Percentiles rank a stretch among this genome's conserved stretches.
Conservation (phyloP, 2,329 filamentous ascomycete genomes). For the Karstenula rhodostoma region DNA sequence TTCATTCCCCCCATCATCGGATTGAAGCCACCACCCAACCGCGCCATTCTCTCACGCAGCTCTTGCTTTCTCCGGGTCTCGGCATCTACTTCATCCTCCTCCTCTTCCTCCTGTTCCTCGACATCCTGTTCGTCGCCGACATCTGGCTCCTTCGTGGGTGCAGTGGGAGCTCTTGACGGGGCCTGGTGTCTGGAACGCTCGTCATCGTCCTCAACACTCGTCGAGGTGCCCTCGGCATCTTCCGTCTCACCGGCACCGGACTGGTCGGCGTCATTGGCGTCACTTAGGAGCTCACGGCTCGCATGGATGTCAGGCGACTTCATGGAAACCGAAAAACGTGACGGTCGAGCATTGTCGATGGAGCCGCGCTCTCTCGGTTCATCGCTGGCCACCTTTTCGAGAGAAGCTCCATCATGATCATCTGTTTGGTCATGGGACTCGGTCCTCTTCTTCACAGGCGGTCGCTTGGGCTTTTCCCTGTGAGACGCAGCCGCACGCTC, state of each 20-base stretch:
- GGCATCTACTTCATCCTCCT: slow-evolving; percentile 85
- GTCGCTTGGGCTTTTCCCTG: slow-evolving; percentile 86
- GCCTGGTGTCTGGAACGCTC: slow-evolving; percentile 55
- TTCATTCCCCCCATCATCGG: slow-evolving; percentile 88
- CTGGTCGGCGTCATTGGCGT: slow-evolving; percentile 71
- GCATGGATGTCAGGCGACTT: slow-evolving; percentile 52
- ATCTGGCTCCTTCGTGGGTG: slow-evolving; percentile 53
- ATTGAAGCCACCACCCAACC: slow-evolving; percentile 82
- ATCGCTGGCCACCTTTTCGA: slow-evolving; percentile 47
- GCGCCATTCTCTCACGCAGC: slow-evolving; percentile 93
- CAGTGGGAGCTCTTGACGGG: slow-evolving; percentile 44
- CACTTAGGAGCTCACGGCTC: slow-evolving; percentile 64
- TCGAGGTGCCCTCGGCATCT: slow-evolving; percentile 68
- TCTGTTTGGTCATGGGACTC: slow-evolving; percentile 52
- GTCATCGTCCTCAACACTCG: slow-evolving; percentile 79
- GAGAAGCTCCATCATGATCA: slow-evolving; percentile 47
- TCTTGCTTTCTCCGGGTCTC: slow-evolving; percentile 87
- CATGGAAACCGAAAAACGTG: slow-evolving; percentile 48
- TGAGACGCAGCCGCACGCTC: slow-evolving; percentile 76
- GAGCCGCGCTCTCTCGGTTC: slow-evolving; percentile 49
- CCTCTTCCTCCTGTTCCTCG: slow-evolving; percentile 64
- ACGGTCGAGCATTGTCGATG: slow-evolving; percentile 50
- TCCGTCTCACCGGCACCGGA: slow-evolving; percentile 70
- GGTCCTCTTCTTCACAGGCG: slow-evolving; percentile 69
- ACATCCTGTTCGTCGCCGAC: slow-evolving; percentile 61